Evolutionary conservation across 495 filamentous ascomycete species (phyloP), one percentile per base, ranked within the genome.

Genomic region (Aspergillus homomorphus): DNA sequence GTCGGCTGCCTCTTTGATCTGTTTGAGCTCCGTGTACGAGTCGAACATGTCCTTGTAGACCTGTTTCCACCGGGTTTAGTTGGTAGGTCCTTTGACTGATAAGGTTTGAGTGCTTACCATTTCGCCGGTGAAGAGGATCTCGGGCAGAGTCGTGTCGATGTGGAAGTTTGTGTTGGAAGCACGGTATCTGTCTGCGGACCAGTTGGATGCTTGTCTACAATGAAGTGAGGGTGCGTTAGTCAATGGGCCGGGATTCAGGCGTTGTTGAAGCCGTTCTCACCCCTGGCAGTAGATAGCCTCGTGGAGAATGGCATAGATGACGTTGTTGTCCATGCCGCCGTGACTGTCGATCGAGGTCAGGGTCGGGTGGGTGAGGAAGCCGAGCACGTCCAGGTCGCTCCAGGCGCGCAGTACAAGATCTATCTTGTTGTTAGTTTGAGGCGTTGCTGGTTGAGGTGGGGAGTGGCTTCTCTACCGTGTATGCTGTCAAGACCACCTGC

Each of bases 271-370:
- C 45, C 10, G 15, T 18, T 14, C 72, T 67, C 66, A 80, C 80
- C 76, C 75, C 66, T 82, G 82, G 66, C 87, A 91, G 74, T 97
- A 98, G 57, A 88, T 83, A 4, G 89, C 75, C 69, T 98, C 94
- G 58, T 98, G 93, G 1, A 95, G 73, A 26, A 96, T 73, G 20
- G 91, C 87, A 67, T 97, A 98, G 56, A 97, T 83, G 41, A 92
- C 80, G 55, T 84, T 81, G 15, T 81, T 81, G 62, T 97, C 91
- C 64, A 90, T 90, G 2, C 79, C 75, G 9, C 84, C 79, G 28
- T 79, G 76, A 6, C 74, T 61, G 64, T 96, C 91, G 49, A 97
- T 77, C 0, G 77, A 72, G 15, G 80, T 73, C 2, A 95, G 76
- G 1, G 89, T 87, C 0, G 82, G 84, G n/a, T 82, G 76, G 0